Evolutionary conservation across 2,329 filamentous ascomycete genomes (phyloP).

Genomic region (Macrophomina pseudophaseolina): DNA sequence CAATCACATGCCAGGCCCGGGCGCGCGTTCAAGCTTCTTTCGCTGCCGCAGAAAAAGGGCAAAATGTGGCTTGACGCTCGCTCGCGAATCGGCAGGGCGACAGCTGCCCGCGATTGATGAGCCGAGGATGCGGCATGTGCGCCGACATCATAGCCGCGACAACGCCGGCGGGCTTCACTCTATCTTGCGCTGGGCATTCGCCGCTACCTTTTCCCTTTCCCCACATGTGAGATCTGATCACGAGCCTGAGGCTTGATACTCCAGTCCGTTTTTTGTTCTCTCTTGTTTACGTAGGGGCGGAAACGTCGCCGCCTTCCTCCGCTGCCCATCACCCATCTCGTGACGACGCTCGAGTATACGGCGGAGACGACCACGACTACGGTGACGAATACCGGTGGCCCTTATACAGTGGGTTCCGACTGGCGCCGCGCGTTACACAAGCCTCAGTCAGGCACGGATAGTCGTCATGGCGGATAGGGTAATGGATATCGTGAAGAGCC

Average conservation of each 20-base stretch:
- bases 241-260: background rate
- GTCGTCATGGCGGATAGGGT: background rate
- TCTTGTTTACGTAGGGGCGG: background rate
- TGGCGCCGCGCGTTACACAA: background rate
- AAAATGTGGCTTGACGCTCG: slow-evolving; percentile 8
- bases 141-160: slow-evolving; percentile 23
- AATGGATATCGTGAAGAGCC: slow-evolving; percentile 19
- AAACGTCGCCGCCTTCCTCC: too few relatives aligned
- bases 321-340: background rate
- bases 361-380: background rate
- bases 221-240: background rate
- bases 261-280: background rate
- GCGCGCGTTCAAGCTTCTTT: background rate
- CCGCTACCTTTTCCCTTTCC: background rate
- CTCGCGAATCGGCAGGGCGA: slow-evolving; percentile 1
- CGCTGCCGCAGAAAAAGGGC: background rate
- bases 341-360: background rate
- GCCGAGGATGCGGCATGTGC: slow-evolving; percentile 25
- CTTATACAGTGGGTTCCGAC: background rate
- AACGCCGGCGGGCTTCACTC: background rate
- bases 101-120: background rate
- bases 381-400: background rate
- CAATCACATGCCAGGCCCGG: slow-evolving; percentile 25
- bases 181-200: background rate
- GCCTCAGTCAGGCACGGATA: background rate